These are phyloP conservation scores for Andalucia godoyi DNA, from an alignment of 78 protist genomes.

Conservation along the genomic window DNA sequence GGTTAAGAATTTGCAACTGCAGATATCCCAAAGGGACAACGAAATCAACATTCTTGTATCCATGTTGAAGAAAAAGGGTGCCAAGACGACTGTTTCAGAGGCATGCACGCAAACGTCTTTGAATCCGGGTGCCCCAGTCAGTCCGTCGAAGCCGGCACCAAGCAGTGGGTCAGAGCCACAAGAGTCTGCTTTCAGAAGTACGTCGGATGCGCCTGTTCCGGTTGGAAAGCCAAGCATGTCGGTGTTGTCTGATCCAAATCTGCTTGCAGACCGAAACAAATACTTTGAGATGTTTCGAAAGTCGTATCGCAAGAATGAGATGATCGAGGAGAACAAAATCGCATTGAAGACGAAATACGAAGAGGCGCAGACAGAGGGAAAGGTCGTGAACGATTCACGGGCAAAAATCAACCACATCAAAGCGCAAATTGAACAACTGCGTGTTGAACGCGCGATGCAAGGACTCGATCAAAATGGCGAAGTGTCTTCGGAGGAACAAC, in stretches of 20 bases:
- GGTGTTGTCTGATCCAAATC: background rate
- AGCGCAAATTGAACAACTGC: conserved; percentile 7
- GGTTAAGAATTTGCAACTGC: background rate
- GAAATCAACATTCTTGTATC: conserved; percentile 17
- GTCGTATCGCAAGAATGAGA: background rate
- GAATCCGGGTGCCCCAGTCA: too few relatives aligned
- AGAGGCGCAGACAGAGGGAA: background rate
- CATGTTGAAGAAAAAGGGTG: conserved; percentile 1
- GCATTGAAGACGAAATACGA: background rate
- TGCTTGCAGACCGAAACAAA: background rate
- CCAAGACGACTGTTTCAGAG: too few relatives aligned
- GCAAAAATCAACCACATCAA: background rate
- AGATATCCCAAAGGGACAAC: conserved; percentile 23
- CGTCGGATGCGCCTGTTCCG: too few relatives aligned
- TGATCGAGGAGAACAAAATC: background rate
- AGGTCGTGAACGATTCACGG: conserved; percentile 1
- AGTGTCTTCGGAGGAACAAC: background rate
- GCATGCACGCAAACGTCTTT: background rate
- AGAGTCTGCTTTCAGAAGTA: too few relatives aligned
- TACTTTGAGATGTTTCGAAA: conserved; percentile 5
- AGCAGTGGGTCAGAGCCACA: too few relatives aligned
- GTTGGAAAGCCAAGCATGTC: too few relatives aligned
- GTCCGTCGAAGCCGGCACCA: too few relatives aligned
- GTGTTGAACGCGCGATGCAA: conserved; percentile 22
- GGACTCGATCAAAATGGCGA: background rate